Percentiles rank a stretch among this genome's conserved stretches.
phyloP scores from a whole-genome alignment of 2,329 filamentous ascomycete species.

The Colletotrichum truncatum region DNA sequence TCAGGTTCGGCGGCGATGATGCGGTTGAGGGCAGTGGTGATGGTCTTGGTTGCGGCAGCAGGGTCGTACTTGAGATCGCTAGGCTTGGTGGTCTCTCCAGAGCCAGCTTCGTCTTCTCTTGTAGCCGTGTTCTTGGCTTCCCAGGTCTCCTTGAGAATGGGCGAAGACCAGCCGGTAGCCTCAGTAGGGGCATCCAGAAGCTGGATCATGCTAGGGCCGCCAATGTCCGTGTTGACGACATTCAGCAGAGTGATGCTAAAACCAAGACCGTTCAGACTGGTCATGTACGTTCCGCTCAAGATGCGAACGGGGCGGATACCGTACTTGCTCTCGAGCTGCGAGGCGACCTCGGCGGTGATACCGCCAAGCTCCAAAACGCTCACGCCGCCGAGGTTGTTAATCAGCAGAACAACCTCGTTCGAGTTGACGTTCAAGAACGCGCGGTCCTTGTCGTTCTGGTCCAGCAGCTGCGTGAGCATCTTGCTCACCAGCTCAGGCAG shows the following conservation, averaged over 20 bases:
- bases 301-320: constrained; percentile 71
- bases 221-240: constrained; percentile 66
- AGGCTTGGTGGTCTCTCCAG: constrained; percentile 45
- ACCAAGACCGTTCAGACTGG: constrained; percentile 78
- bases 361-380: constrained; percentile 77
- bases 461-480: constrained; percentile 77
- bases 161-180: constrained; percentile 75
- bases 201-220: constrained; percentile 71
- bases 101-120: constrained; percentile 47
- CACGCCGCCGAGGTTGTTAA: constrained; percentile 82
- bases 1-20: constrained; percentile 76
- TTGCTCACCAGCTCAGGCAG: constrained; percentile 65
- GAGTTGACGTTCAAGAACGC: constrained; percentile 72
- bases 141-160: constrained; percentile 72
- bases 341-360: constrained; percentile 74
- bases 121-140: constrained; percentile 60
- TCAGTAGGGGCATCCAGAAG: constrained; percentile 76
- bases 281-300: constrained; percentile 79
- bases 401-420: constrained; percentile 72
- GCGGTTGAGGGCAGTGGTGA: constrained; percentile 66
- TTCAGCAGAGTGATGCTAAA: constrained; percentile 80
- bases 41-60: constrained; percentile 55
- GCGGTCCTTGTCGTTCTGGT: constrained; percentile 73
- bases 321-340: constrained; percentile 66
- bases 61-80: constrained; percentile 65